These are phyloP conservation scores for Fraxinus paxiana DNA, from an alignment of 305 asterid genomes.

Conservation along the genomic window DNA sequence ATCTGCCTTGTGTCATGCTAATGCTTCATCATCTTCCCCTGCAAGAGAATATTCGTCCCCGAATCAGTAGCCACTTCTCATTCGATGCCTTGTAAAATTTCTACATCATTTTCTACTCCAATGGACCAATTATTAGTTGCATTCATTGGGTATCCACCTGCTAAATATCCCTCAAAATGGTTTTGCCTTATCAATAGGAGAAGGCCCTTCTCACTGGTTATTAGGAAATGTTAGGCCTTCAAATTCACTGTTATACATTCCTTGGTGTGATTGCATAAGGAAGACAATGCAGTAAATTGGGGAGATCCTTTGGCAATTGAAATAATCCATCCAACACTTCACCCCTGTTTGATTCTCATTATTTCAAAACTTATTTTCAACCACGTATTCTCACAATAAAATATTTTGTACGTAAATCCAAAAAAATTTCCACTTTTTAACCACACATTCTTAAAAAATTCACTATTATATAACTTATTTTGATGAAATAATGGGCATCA, in stretches of 20 bases:
- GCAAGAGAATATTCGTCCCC: neutral
- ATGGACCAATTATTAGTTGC: neutral
- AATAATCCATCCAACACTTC: neutral
- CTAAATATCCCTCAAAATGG: neutral
- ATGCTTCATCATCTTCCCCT: neutral
- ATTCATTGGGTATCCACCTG: neutral
- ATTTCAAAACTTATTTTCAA: neutral
- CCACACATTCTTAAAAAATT: neutral
- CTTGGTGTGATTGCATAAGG: neutral
- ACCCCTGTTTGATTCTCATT: neutral
- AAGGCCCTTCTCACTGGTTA: neutral
- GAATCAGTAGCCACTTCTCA: neutral
- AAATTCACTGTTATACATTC: neutral
- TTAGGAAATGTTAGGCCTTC: neutral
- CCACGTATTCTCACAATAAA: neutral
- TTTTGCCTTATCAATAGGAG: neutral
- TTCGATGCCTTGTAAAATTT: neutral
- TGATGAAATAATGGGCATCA: neutral
- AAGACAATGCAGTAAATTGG: neutral
- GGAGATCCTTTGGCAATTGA: neutral
- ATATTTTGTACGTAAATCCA: neutral
- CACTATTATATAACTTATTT: neutral
- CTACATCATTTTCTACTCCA: neutral
- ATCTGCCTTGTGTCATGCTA: neutral
- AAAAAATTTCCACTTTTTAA: neutral